These are phyloP conservation scores for Anisodus acutangulus DNA, from an alignment of 257 asterid species.

Conservation along the genomic window DNA sequence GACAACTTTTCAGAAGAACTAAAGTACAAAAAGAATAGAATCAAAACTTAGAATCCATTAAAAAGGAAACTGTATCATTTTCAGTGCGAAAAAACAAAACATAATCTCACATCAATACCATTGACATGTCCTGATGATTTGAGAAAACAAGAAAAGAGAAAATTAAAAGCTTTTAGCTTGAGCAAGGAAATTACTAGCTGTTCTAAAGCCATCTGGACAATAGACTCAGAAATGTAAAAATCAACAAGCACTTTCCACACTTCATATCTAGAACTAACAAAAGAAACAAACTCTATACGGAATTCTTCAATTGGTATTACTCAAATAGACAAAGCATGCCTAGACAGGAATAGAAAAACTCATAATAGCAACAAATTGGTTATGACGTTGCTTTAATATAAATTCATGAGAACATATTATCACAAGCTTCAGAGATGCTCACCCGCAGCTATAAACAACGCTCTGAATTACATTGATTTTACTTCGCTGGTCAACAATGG, in stretches of 20 bases:
- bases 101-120: not conserved
- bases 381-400: not conserved
- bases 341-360: not conserved
- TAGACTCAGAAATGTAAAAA: not conserved
- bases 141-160: not conserved
- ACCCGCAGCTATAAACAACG: slow-evolving; percentile 50
- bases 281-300: slow-evolving; percentile 19
- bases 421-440: slow-evolving; percentile 27
- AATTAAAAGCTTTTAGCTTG: not conserved
- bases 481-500: slow-evolving; percentile 45
- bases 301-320: slow-evolving; percentile 10
- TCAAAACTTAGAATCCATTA: slow-evolving; percentile 2
- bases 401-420: not conserved
- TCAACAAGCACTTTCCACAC: not conserved
- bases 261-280: slow-evolving; percentile 4
- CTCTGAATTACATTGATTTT: slow-evolving; percentile 38
- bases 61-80: not conserved
- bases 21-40: not conserved
- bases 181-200: not conserved
- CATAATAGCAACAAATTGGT: slow-evolving; percentile 15
- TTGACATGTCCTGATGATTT: not conserved
- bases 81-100: not conserved
- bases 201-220: slow-evolving; percentile 4
- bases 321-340: not conserved
- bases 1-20: not conserved